Evolutionary conservation across 2,329 filamentous ascomycete species (phyloP).

Genomic region (Aquanectria penicillioides): DNA sequence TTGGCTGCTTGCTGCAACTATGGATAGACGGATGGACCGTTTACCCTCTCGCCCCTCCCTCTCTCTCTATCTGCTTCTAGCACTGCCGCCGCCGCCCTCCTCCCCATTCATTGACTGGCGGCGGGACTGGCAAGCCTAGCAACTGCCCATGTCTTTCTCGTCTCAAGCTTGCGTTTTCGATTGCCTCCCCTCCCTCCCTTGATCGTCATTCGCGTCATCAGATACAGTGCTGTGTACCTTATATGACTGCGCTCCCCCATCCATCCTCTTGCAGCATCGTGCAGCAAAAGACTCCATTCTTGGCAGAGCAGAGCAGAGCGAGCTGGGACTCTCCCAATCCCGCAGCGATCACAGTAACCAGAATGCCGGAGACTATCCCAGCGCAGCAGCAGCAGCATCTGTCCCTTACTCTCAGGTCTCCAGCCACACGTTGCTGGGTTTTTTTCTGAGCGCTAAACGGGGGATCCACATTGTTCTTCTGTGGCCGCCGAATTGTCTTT

Average conservation of each 20-base stretch:
- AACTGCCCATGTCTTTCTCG: not conserved
- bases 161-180: not conserved
- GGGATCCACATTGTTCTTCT: conserved; percentile 1
- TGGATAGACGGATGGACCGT: no score
- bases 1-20: not conserved
- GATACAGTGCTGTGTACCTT: no score
- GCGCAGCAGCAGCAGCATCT: no score
- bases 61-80: conserved; percentile 13
- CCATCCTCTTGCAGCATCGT: conserved; percentile 3
- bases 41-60: not conserved
- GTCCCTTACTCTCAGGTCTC: conserved; percentile 4
- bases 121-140: not conserved
- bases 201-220: not conserved
- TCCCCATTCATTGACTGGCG: not conserved
- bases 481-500: conserved; percentile 11
- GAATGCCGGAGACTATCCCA: no score
- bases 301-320: not conserved
- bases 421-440: conserved; percentile 14
- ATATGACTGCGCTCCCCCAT: not conserved
- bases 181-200: not conserved
- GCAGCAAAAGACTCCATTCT: not conserved
- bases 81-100: conserved; percentile 32
- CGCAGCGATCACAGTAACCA: no score
- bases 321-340: not conserved
- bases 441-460: conserved; percentile 5